phyloP scores from a whole-genome alignment of 2,329 filamentous ascomycete species.

The Monilinia vaccinii-corymbosi region DNA sequence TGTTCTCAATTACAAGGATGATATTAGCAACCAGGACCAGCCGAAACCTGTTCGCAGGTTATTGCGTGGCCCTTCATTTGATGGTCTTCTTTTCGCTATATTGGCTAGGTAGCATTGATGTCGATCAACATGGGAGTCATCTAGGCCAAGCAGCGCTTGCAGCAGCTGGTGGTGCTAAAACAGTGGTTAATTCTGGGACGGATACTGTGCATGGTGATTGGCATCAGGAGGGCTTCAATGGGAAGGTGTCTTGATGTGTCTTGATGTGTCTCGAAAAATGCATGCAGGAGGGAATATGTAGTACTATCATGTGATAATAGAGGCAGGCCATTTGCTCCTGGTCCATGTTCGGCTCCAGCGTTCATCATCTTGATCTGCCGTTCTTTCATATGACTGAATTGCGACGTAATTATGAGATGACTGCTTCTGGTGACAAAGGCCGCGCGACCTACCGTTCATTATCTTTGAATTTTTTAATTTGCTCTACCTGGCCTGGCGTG shows the following conservation, averaged over 20 bases:
- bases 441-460: background rate
- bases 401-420: background rate
- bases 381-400: background rate
- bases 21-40: conserved; percentile 84
- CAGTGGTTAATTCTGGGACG: conserved; percentile 31
- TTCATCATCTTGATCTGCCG: background rate
- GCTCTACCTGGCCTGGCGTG: background rate
- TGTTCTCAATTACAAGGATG: conserved; percentile 85
- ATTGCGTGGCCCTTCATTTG: conserved; percentile 81
- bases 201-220: conserved; percentile 43
- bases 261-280: background rate
- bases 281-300: conserved; percentile 6
- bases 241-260: conserved; percentile 20
- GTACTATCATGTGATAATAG: conserved; percentile 25
- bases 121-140: conserved; percentile 38
- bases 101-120: conserved; percentile 65
- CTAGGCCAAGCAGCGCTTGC: conserved; percentile 35
- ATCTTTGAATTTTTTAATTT: background rate
- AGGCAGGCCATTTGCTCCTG: conserved; percentile 7
- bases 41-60: conserved; percentile 86
- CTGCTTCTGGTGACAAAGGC: background rate
- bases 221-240: conserved; percentile 44
- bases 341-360: background rate
- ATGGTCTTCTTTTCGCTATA: conserved; percentile 82
- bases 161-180: conserved; percentile 33